A percentile compares a stretch with the other conserved stretches of the same genome.
phyloP scores from a whole-genome alignment of 805 yeast genomes.

The Priceomyces castillae region DNA sequence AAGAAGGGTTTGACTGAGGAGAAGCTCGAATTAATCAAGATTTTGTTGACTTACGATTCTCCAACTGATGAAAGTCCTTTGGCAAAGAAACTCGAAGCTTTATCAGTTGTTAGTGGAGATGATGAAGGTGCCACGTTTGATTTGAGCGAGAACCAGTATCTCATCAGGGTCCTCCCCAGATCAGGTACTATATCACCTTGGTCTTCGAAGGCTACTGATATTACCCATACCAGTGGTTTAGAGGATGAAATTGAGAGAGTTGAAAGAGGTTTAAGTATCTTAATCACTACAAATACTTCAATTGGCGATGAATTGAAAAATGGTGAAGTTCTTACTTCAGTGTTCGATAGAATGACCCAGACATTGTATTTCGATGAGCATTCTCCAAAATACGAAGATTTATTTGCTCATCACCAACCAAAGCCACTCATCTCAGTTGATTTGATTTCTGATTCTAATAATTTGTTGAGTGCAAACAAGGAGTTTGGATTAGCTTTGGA shows the following conservation, averaged over 20 bases:
- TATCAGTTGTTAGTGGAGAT: constrained; percentile 26
- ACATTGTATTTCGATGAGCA: constrained; percentile 50
- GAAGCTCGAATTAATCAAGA: constrained; percentile 50
- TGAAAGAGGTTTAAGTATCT: constrained; percentile 84
- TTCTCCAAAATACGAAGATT: constrained; percentile 64
- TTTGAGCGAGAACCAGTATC: constrained; percentile 45
- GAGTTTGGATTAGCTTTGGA: constrained; percentile 92
- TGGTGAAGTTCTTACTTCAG: constrained; percentile 59
- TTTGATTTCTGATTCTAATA: constrained; percentile 52
- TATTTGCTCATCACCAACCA: constrained; percentile 77
- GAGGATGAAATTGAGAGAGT: constrained; percentile 69
- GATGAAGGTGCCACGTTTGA: constrained; percentile 12
- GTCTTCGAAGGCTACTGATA: constrained; percentile 98
- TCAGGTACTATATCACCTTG: constrained; percentile 97
- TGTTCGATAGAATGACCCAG: constrained; percentile 96
- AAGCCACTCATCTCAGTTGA: constrained; percentile 80
- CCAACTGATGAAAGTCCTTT: constrained; percentile 56
- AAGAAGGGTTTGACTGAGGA: constrained; percentile 36
- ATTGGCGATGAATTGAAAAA: constrained; percentile 48
- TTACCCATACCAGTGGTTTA: constrained; percentile 84
- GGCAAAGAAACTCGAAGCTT: constrained; percentile 37
- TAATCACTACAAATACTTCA: constrained; percentile 67
- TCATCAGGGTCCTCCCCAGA: constrained; percentile 83
- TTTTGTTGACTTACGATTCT: constrained; percentile 72
- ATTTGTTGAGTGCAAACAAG: constrained; percentile 73